Evolutionary conservation across 257 asterid genomes (phyloP).

Genomic region (Nicotiana attenuata): DNA sequence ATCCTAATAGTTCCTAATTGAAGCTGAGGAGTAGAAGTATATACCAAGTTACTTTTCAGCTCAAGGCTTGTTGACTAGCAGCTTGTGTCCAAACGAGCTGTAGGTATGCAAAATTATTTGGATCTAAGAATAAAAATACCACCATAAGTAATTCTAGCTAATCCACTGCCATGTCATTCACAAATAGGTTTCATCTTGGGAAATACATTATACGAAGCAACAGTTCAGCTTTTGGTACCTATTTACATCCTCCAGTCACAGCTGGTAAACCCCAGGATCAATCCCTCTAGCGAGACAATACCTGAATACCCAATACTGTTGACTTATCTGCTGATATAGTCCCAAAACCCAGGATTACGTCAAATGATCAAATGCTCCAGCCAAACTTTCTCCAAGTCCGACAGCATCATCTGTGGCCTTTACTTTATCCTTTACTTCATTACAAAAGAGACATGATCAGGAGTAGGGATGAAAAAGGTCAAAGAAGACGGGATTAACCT

Average conservation of each 20-base stretch:
- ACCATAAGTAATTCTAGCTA: not conserved
- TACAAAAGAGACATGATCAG: not conserved
- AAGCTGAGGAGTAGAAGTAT: not conserved
- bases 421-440: not conserved
- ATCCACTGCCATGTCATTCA: not conserved
- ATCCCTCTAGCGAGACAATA: not conserved
- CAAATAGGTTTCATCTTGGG: not conserved
- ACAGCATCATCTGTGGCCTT: not conserved
- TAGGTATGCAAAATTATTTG: not conserved
- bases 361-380: not conserved
- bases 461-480: not conserved
- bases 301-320: not conserved
- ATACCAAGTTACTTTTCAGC: not conserved
- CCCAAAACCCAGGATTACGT: not conserved
- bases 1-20: not conserved
- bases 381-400: not conserved
- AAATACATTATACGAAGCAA: not conserved
- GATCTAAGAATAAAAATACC: not conserved
- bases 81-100: not conserved
- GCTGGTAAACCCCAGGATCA: not conserved
- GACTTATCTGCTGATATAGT: not conserved
- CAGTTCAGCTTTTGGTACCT: not conserved
- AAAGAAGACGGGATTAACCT: not conserved
- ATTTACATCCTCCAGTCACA: conserved; percentile 3
- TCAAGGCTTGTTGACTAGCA: not conserved